Percentiles rank a stretch among this genome's conserved stretches.
Evolutionary conservation across 257 asterid genomes (phyloP).

Genomic region (Lantana camara): DNA sequence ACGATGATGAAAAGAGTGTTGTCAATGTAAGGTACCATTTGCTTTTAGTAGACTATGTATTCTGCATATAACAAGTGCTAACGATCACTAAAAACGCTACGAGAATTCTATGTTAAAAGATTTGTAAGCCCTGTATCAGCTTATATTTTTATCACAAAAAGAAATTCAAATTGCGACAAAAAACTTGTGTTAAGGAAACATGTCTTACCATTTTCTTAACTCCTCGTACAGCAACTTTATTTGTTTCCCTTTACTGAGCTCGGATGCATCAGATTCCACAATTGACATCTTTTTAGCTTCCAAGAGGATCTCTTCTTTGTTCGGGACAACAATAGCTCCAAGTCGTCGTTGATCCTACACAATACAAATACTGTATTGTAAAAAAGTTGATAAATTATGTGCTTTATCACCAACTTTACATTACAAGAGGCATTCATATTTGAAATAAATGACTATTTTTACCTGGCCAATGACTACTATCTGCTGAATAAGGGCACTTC

Average conservation of each 20-base stretch:
- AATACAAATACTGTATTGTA: slow-evolving; percentile 15
- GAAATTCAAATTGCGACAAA: background rate
- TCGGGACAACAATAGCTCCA: slow-evolving; percentile 84
- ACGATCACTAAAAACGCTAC: too few species aligned
- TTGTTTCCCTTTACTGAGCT: slow-evolving; percentile 61
- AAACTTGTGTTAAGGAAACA: too few species aligned
- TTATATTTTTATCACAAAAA: background rate
- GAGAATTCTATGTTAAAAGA: background rate
- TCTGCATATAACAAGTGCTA: too few species aligned
- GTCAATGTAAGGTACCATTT: too few species aligned
- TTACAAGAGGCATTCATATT: background rate
- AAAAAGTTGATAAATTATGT: background rate
- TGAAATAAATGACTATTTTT: slow-evolving; percentile 9
- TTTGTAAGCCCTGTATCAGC: background rate
- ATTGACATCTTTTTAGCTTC: slow-evolving; percentile 64
- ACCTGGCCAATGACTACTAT: slow-evolving; percentile 94
- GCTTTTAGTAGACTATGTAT: too few species aligned
- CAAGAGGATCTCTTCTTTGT: slow-evolving; percentile 66
- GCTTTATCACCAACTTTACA: background rate
- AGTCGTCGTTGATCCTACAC: slow-evolving; percentile 88
- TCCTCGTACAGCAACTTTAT: slow-evolving; percentile 58
- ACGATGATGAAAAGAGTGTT: background rate
- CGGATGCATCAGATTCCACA: slow-evolving; percentile 57
- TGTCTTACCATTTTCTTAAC: slow-evolving; percentile 67
- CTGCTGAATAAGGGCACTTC: slow-evolving; percentile 85